Evolutionary conservation across 768 basidiomycete genomes (phyloP).

Genomic region (Tylopilus vinaceipallidus): DNA sequence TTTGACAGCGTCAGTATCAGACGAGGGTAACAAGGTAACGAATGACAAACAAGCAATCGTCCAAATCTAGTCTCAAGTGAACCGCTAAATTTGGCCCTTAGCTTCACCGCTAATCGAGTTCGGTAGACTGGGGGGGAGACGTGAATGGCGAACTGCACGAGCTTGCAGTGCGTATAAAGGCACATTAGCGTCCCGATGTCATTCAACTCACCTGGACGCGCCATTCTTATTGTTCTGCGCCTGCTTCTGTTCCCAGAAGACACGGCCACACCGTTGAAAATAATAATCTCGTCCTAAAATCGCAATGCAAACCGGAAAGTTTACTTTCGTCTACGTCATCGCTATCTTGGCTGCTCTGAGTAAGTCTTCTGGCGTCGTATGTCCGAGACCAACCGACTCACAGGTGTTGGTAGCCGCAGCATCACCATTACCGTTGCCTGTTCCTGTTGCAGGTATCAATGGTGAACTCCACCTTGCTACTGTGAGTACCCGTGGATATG

Average conservation of each 20-base stretch:
- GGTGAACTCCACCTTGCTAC: slow-evolving; percentile 10
- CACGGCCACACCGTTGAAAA: slow-evolving; percentile 13
- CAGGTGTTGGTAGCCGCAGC: slow-evolving; percentile 22
- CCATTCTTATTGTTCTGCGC: slow-evolving; percentile 33
- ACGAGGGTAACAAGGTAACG: neutral
- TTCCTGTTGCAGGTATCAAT: slow-evolving; percentile 5
- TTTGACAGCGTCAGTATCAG: neutral
- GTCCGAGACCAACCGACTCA: neutral
- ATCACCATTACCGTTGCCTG: slow-evolving; percentile 26
- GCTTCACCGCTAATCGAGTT: slow-evolving; percentile 17
- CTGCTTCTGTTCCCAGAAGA: slow-evolving; percentile 3
- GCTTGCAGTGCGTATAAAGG: slow-evolving; percentile 27
- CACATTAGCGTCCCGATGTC: slow-evolving; percentile 1
- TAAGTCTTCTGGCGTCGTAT: slow-evolving; percentile 8
- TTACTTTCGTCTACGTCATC: slow-evolving; percentile 30
- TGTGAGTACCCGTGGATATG: slow-evolving; percentile 9
- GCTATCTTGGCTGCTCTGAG: slow-evolving; percentile 25
- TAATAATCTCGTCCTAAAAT: slow-evolving; percentile 29
- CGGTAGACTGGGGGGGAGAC: slow-evolving; percentile 28
- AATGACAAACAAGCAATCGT: slow-evolving; percentile 24
- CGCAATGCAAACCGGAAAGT: slow-evolving; percentile 27
- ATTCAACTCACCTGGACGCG: slow-evolving; percentile 16
- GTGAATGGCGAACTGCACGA: neutral
- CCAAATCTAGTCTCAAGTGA: slow-evolving; percentile 29
- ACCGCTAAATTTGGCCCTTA: slow-evolving; percentile 21